Base-by-base conservation (phyloP, 228 moss, liverwort and hornwort genomes). In the Sphagnum fallax region DNA sequence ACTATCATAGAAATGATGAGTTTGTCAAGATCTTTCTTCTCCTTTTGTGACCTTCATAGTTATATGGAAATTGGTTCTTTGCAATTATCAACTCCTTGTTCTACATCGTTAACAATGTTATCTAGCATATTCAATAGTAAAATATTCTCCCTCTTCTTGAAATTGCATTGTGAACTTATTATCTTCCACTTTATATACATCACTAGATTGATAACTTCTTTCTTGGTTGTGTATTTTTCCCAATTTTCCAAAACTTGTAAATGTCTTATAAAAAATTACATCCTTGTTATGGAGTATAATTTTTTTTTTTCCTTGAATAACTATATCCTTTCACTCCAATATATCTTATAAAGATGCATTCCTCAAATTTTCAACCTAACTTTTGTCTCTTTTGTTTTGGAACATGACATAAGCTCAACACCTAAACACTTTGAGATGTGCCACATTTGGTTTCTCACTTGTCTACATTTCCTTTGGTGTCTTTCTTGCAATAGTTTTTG, bases 181-280 rank as follows among this genome's bases (percentile, higher is more conserved):
- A 55, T 8, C 9, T 55, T 8, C 12, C 55, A 32, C 32, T 32
- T 55, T 4, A 55, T 55, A 55, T 55, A 32, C 32, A 32, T 32
- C 55, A 55, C 9, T 55, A 55, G 4, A 55, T 12, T 55, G 55
- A 12, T 8, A 55, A 12, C 55, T 4, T 55, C 8, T 55, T 12
- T 55, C 55, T 55, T 55, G 55, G 2, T 12, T 55, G 55, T 8
- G 55, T 55, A 8, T 12, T 55, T 55, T 12, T 55, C 55, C 55
- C 55, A 55, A 8, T 55, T 12, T 55, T 55, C 0, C 9, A 55
- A 55, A 55, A 55, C 9, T 12, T 55, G 55, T 55, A 4, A 1
- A 8, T 55, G 55, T 12, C 51, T 63, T n/a, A 63, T 71, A 61
- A 48, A 71, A 71, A 49, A 51, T 51, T 49, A 71, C 62, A 71